Evolutionary conservation across 2,329 filamentous ascomycete genomes (phyloP).

Genomic region (Gaeumannomyces tritici): DNA sequence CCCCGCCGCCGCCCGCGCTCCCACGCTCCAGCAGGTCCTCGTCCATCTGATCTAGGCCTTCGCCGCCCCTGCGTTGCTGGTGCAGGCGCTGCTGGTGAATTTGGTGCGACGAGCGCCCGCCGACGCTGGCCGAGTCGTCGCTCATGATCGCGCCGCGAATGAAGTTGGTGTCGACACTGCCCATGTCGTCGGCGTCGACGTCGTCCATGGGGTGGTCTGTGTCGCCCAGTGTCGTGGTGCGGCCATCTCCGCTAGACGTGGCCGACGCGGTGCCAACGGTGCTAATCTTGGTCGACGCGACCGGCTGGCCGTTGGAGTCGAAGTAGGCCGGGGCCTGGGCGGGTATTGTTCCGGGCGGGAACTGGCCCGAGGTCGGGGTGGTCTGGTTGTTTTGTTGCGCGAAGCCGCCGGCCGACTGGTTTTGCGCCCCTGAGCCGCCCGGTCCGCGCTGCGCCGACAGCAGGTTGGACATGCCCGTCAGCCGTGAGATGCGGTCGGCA

Average conservation of each 20-base stretch:
- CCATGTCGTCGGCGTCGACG: constrained; percentile 58
- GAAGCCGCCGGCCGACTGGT: constrained; percentile 20
- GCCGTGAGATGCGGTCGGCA: constrained; percentile 87
- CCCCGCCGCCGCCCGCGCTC: constrained; percentile 23
- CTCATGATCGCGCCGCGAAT: constrained; percentile 28
- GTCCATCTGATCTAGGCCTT: constrained; percentile 34
- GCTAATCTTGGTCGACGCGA: constrained; percentile 65
- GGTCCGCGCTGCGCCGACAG: constrained; percentile 54
- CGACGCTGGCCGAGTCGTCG: constrained; percentile 32
- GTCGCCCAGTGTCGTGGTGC: constrained; percentile 28
- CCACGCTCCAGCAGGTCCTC: constrained; percentile 34
- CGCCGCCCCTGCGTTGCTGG: background rate
- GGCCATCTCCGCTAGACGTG: constrained; percentile 65
- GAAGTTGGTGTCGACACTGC: constrained; percentile 57
- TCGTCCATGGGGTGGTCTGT: constrained; percentile 32
- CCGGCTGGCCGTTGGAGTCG: constrained; percentile 62
- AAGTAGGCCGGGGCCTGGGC: constrained; percentile 63
- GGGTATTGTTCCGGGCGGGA: constrained; percentile 17
- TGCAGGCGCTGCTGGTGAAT: constrained; percentile 43
- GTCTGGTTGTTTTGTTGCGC: constrained; percentile 29
- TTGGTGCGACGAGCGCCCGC: constrained; percentile 10
- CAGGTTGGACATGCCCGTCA: constrained; percentile 84
- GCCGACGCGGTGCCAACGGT: constrained; percentile 88
- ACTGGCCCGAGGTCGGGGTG: constrained; percentile 38
- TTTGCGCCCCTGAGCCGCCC: constrained; percentile 14